Conservation (phyloP, 805 yeast species). For the Yamadazyma takamatsuzukensis region DNA sequence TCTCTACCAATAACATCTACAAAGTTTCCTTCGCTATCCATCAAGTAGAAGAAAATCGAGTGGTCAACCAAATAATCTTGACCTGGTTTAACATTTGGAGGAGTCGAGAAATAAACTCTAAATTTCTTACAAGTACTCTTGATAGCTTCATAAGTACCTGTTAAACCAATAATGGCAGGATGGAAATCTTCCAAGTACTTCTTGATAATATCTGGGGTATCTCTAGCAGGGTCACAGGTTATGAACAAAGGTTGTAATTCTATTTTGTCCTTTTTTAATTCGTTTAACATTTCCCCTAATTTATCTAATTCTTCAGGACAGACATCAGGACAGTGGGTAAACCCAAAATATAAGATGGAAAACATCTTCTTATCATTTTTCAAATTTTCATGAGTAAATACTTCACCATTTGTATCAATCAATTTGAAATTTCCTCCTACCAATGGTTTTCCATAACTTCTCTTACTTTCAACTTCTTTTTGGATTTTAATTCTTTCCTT, state of each 20-base stretch:
- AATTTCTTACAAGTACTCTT: slow-evolving; percentile 83
- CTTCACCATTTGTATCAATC: slow-evolving; percentile 64
- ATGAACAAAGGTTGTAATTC: slow-evolving; percentile 82
- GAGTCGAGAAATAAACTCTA: slow-evolving; percentile 97
- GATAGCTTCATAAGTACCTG: slow-evolving; percentile 84
- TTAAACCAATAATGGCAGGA: slow-evolving; percentile 81
- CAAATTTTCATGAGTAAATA: slow-evolving; percentile 75
- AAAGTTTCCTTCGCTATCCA: slow-evolving; percentile 98
- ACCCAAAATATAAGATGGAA: slow-evolving; percentile 89
- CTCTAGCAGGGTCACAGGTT: slow-evolving; percentile 97
- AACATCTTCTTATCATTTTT: slow-evolving; percentile 50
- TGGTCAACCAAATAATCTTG: slow-evolving; percentile 97
- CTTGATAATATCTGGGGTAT: slow-evolving; percentile 78
- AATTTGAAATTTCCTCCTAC: slow-evolving; percentile 88
- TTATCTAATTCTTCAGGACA: slow-evolving; percentile 98
- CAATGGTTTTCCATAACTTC: slow-evolving; percentile 87
- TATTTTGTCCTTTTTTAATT: slow-evolving; percentile 49
- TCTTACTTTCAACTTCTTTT: slow-evolving; percentile 76
- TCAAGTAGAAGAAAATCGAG: slow-evolving; percentile 91
- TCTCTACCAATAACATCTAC: slow-evolving; percentile 94
- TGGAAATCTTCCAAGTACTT: slow-evolving; percentile 88
- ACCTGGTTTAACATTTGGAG: slow-evolving; percentile 89
- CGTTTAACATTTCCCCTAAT: slow-evolving; percentile 67
- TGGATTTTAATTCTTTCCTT: slow-evolving; percentile 71
- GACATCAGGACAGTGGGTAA: slow-evolving; percentile 96